Evolutionary conservation across 345 rosid genomes (phyloP), one percentile per base, ranked within the genome.

Genomic region (Nasturtium officinale): DNA sequence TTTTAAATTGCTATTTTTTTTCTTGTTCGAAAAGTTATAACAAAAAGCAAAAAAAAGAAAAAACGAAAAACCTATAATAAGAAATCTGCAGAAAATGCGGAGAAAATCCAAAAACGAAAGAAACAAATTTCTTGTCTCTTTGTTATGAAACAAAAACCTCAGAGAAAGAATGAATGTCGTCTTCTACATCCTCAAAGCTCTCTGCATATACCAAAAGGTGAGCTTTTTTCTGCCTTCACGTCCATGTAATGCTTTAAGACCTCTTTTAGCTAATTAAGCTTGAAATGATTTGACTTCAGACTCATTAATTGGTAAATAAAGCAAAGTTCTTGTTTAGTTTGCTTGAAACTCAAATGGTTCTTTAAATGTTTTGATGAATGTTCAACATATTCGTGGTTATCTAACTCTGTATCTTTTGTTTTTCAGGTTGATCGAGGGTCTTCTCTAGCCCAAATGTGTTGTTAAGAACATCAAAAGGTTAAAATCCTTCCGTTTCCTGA

Each of bases 401-500:
- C 65, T 33, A 50, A 37, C 51, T 51, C 40, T 61, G 43, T 53
- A 38, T 61, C 1, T 5, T 30, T 5, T 29, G 1, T 33, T 3
- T 9, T 18, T 32, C 52, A 75, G 78, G 62, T 58, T n/a, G n/a
- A n/a, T n/a, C 3, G 32, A 47, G 3, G 51, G 37, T 74, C 32
- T 58, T 67, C 67, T 67, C 29, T 74, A 66, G 54, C 73, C 54
- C 48, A 65, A 43, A 11, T 55, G 50, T 56, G 38, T 65, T 23
- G 10, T 7, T 35, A 65, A 65, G 50, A 65, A 18, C 66, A 45
- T 26, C 53, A 57, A 11, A 40, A 46, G 51, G 67, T 57, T 35
- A 17, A 9, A 46, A 18, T 43, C 33, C 12, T 13, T 38, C 46
- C 17, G 5, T 13, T 5, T 61, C 9, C 23, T 13, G 13, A 35